These are phyloP conservation scores for Silene noctiflora DNA, from an alignment of 179 eudicot genomes.

Conservation along the genomic window DNA sequence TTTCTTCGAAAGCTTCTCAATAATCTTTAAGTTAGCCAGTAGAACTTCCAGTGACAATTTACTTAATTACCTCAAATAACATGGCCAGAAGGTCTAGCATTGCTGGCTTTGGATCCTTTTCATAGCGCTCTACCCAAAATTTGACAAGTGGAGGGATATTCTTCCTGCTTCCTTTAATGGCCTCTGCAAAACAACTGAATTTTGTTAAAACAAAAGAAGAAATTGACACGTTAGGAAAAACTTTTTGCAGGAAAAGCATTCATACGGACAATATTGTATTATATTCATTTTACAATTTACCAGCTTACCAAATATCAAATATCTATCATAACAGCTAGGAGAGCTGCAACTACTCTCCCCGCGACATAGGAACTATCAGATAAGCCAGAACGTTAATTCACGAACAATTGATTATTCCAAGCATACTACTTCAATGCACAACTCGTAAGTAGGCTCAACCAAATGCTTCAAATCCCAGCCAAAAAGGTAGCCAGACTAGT, in stretches of 20 bases:
- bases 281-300: not conserved
- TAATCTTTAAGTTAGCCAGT: not conserved
- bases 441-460: not conserved
- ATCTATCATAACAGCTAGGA: not conserved
- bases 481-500: not conserved
- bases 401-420: not conserved
- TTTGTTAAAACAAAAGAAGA: conserved; percentile 1
- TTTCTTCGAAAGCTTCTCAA: not conserved
- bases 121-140: conserved; percentile 81
- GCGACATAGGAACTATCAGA: not conserved
- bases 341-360: not conserved
- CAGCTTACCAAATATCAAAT: not conserved
- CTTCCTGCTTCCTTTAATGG: conserved; percentile 68
- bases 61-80: conserved; percentile 78
- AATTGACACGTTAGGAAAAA: too few relatives aligned
- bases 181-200: conserved; percentile 44
- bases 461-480: not conserved
- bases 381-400: not conserved
- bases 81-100: conserved; percentile 65
- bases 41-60: not conserved
- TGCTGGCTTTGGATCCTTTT: conserved; percentile 71
- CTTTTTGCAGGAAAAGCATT: not conserved
- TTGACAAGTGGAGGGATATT: conserved; percentile 67
- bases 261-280: not conserved
- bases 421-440: not conserved